phyloP scores from a whole-genome alignment of 805 yeast species.

The Hanseniaspora osmophila region DNA sequence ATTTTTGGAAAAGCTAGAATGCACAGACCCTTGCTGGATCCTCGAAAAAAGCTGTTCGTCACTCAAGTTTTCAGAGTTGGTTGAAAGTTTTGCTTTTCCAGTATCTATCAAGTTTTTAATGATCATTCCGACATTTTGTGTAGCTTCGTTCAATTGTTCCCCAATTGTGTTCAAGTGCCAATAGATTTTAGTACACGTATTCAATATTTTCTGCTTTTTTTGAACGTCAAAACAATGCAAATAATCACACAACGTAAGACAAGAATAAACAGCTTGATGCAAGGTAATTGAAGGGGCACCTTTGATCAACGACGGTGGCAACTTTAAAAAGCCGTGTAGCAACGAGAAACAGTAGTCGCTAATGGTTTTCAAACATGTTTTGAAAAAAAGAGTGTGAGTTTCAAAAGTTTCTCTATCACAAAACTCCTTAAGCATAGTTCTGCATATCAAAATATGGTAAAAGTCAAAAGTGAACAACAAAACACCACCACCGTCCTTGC shows the following conservation, averaged over 20 bases:
- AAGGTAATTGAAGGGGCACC: conserved; percentile 42
- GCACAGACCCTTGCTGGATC: conserved; percentile 8
- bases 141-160: conserved; percentile 42
- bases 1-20: not conserved
- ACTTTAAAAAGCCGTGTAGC: conserved; percentile 28
- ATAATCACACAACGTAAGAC: conserved; percentile 37
- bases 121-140: conserved; percentile 44
- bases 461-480: conserved; percentile 35
- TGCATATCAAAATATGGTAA: conserved; percentile 30
- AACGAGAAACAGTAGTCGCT: conserved; percentile 32
- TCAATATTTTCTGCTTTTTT: conserved; percentile 27
- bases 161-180: conserved; percentile 49
- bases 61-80: conserved; percentile 1
- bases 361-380: conserved; percentile 27
- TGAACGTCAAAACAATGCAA: conserved; percentile 28
- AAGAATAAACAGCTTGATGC: conserved; percentile 40
- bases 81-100: conserved; percentile 20
- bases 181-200: conserved; percentile 36
- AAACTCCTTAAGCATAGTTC: conserved; percentile 22
- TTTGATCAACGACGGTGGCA: conserved; percentile 33
- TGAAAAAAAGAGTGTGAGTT: conserved; percentile 12
- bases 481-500: conserved; percentile 35
- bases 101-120: conserved; percentile 36
- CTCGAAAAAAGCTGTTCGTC: conserved; percentile 6
- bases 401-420: conserved; percentile 10